A percentile compares a stretch with the other conserved stretches of the same genome.
phyloP scores from a whole-genome alignment of 2,329 filamentous ascomycete species.

The Epichloe baconii region DNA sequence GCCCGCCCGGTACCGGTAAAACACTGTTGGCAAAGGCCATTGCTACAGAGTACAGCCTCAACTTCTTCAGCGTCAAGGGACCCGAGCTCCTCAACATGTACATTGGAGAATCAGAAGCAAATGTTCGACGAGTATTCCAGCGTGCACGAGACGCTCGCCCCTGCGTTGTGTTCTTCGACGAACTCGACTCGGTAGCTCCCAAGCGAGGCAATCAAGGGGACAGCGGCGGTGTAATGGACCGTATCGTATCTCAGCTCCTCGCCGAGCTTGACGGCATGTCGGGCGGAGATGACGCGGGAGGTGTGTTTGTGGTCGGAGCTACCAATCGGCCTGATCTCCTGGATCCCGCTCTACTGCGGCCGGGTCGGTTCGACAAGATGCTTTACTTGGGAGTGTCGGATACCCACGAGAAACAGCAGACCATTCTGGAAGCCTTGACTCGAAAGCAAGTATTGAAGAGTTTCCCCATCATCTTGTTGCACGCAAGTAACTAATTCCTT shows the following conservation, averaged over 20 bases:
- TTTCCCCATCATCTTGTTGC: not conserved
- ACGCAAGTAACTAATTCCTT: not conserved
- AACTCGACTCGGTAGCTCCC: conserved; percentile 84
- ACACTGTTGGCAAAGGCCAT: conserved; percentile 88
- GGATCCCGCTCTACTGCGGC: conserved; percentile 77
- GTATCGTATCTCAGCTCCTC: conserved; percentile 87
- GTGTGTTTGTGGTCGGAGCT: conserved; percentile 92
- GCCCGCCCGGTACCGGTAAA: conserved; percentile 82
- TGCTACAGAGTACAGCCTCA: conserved; percentile 83
- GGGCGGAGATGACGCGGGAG: conserved; percentile 70
- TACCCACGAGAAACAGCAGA: conserved; percentile 91
- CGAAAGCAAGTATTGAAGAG: conserved; percentile 55
- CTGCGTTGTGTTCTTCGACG: conserved; percentile 88
- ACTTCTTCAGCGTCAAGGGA: conserved; percentile 90
- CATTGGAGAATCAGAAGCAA: conserved; percentile 86
- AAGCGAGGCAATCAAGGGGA: conserved; percentile 96
- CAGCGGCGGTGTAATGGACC: conserved; percentile 94
- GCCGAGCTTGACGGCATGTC: conserved; percentile 98
- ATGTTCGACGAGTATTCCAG: conserved; percentile 81
- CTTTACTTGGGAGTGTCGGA: conserved; percentile 92
- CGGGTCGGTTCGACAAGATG: conserved; percentile 96
- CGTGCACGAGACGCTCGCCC: conserved; percentile 73
- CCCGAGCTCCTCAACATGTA: conserved; percentile 93
- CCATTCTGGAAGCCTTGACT: conserved; percentile 85
- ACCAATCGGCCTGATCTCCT: conserved; percentile 91